Evolutionary conservation across 139 green algal species (phyloP).

Genomic region (Diplosphaera chodatii): DNA sequence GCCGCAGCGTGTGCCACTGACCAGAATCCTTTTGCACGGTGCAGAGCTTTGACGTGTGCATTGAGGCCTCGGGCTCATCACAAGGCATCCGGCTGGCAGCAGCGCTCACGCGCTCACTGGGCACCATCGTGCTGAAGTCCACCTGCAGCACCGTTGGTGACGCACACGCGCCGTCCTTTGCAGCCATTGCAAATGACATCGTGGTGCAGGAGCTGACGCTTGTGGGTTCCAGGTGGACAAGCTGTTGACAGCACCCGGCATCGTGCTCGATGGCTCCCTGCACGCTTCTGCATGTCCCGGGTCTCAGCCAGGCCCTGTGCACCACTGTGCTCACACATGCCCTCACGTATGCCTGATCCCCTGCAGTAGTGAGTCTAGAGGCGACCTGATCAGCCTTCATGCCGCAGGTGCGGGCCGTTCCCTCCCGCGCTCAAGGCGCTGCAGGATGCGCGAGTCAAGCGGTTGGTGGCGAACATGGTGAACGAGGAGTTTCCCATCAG

Average conservation of each 20-base stretch:
- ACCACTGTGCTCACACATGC: too few species aligned
- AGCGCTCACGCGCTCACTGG: constrained; percentile 38
- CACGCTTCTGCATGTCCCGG: neutral
- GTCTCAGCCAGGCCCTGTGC: too few species aligned
- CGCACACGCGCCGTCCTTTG: constrained; percentile 30
- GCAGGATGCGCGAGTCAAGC: constrained; percentile 18
- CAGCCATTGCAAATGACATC: constrained; percentile 56
- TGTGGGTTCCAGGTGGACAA: constrained; percentile 32
- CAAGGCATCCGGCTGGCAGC: constrained; percentile 34
- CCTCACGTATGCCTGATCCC: too few species aligned
- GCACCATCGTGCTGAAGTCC: constrained; percentile 63
- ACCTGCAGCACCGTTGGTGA: constrained; percentile 36
- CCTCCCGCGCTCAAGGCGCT: constrained; percentile 41
- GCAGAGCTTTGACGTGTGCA: constrained; percentile 46
- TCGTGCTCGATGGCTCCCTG: too few species aligned
- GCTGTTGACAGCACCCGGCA: neutral
- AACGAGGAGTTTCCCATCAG: constrained; percentile 29
- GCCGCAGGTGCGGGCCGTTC: constrained; percentile 63
- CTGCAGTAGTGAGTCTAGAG: too few species aligned
- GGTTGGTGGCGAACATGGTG: constrained; percentile 43
- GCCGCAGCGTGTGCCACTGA: too few species aligned
- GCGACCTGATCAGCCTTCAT: too few species aligned
- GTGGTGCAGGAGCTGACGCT: constrained; percentile 66
- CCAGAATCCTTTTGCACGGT: too few species aligned
- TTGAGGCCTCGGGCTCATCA: constrained; percentile 51